phyloP scores from a whole-genome alignment of 805 yeast genomes.

The Schwanniomyces occidentalis region DNA sequence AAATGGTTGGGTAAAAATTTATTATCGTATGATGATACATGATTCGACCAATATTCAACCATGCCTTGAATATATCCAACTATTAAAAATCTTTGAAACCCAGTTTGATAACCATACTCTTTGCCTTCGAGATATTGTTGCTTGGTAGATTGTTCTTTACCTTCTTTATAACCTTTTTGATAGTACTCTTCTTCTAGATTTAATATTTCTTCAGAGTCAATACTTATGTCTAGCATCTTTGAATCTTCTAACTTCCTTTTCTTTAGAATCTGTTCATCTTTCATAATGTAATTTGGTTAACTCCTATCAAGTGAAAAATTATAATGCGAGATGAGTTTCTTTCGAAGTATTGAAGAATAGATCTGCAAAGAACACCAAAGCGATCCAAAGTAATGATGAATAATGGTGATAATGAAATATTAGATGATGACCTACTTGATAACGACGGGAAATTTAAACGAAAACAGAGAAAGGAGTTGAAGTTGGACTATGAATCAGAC shows the following conservation, averaged over 20 bases:
- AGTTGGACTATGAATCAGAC: constrained; percentile 26
- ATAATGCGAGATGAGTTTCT: constrained; percentile 1
- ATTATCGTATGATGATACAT: constrained; percentile 17
- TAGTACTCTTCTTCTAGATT: constrained; percentile 64
- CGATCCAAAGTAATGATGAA: constrained; percentile 1
- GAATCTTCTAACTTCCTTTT: constrained; percentile 2
- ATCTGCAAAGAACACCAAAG: too few species aligned
- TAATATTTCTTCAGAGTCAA: constrained; percentile 51
- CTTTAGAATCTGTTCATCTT: constrained; percentile 2
- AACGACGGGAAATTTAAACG: constrained; percentile 12
- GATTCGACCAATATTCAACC: constrained; percentile 36
- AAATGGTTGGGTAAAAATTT: constrained; percentile 22
- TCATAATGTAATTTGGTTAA: background rate
- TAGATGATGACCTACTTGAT: constrained; percentile 11
- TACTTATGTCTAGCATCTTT: constrained; percentile 31
- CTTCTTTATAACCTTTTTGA: constrained; percentile 70
- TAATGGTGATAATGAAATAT: constrained; percentile 9
- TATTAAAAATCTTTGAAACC: constrained; percentile 66
- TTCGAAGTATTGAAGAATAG: too few species aligned
- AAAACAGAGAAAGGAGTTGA: constrained; percentile 14
- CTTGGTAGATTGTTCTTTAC: constrained; percentile 57
- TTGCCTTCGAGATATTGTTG: constrained; percentile 75
- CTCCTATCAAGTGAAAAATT: constrained; percentile 1
- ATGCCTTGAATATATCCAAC: constrained; percentile 69
- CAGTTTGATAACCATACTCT: constrained; percentile 79